A percentile compares a stretch with the other conserved stretches of the same genome.
Evolutionary conservation across 768 basidiomycete species (phyloP).

Genomic region (Tulasnella sp.): DNA sequence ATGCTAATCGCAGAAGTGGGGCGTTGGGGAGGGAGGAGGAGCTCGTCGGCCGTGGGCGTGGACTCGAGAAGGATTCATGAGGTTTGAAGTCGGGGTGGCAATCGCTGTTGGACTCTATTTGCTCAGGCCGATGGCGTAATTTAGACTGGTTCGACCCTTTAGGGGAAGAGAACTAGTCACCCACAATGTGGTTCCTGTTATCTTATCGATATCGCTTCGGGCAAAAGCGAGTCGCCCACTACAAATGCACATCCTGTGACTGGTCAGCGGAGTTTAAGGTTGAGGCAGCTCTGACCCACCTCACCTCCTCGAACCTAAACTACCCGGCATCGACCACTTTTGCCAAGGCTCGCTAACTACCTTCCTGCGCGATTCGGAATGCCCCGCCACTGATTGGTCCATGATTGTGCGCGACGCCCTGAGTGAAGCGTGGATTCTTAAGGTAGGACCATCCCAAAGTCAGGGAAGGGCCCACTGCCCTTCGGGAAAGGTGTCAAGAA

Average conservation of each 20-base stretch:
- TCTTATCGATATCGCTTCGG: not conserved
- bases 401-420: not conserved
- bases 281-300: not conserved
- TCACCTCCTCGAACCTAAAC: not conserved
- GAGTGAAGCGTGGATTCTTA: not conserved
- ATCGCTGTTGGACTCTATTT: not conserved
- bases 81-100: not conserved
- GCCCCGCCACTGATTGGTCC: not conserved
- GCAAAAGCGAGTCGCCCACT: not conserved
- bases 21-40: not conserved
- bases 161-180: not conserved
- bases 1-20: not conserved
- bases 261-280: constrained; percentile 1
- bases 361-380: not conserved
- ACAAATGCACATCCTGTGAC: not conserved
- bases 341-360: not conserved
- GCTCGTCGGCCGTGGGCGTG: not conserved
- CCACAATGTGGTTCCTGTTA: not conserved
- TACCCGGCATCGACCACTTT: not conserved
- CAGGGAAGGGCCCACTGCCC: not conserved
- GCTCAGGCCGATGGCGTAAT: not conserved
- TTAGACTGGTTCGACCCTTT: not conserved
- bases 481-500: not conserved
- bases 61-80: not conserved
- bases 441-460: not conserved